phyloP scores from a whole-genome alignment of 2,329 filamentous ascomycete species.

The Thielaviopsis populi region DNA sequence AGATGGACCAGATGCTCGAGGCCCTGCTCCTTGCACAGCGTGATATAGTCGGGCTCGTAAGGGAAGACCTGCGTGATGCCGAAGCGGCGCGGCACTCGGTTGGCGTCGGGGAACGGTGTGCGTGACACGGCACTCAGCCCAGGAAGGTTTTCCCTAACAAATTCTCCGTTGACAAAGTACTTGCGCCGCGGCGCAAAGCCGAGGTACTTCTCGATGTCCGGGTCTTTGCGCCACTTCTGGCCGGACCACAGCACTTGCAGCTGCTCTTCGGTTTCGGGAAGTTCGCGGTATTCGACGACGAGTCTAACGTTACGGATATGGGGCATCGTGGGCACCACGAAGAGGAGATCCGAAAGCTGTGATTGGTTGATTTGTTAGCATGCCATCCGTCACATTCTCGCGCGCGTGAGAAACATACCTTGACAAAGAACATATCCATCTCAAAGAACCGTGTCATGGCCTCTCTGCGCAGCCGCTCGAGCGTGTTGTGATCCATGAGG shows the following conservation, averaged over 20 bases:
- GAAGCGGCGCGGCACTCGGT: slow-evolving; percentile 36
- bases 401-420: slow-evolving; percentile 34
- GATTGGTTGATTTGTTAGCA: background rate
- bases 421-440: slow-evolving; percentile 52
- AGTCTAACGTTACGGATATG: slow-evolving; percentile 43
- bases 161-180: slow-evolving; percentile 41
- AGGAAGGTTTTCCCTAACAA: slow-evolving; percentile 38
- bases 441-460: slow-evolving; percentile 39
- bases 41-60: slow-evolving; percentile 42
- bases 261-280: slow-evolving; percentile 36
- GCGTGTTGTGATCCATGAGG: slow-evolving; percentile 29
- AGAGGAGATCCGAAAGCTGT: slow-evolving; percentile 48
- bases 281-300: slow-evolving; percentile 44
- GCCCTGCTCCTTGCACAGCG: slow-evolving; percentile 42
- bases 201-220: slow-evolving; percentile 35
- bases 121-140: slow-evolving; percentile 34
- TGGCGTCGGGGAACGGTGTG: slow-evolving; percentile 37
- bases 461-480: slow-evolving; percentile 33
- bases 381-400: background rate
- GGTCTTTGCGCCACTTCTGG: slow-evolving; percentile 45
- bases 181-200: slow-evolving; percentile 42
- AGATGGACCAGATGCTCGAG: slow-evolving; percentile 36
- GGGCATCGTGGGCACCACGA: slow-evolving; percentile 39
- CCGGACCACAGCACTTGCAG: slow-evolving; percentile 28
- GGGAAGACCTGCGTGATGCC: slow-evolving; percentile 38